A percentile compares a stretch with the other conserved stretches of the same genome.
These are phyloP conservation scores for Phytopythium litorale DNA, from an alignment of 352 stramenopile genomes.

Conservation along the genomic window DNA sequence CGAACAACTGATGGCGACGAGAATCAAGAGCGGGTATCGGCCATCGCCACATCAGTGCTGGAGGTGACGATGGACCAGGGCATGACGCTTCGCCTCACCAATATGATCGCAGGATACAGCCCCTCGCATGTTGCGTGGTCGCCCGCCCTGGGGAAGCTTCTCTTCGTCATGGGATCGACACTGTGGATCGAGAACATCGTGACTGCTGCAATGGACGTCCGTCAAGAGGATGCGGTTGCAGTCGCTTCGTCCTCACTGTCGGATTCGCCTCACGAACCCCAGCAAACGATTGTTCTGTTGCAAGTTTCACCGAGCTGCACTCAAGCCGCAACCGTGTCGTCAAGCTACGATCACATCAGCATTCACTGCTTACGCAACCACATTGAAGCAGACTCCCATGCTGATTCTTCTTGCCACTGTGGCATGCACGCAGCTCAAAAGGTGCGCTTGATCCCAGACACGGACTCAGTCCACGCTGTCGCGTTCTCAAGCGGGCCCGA, in stretches of 20 bases:
- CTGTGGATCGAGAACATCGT: slow-evolving; percentile 37
- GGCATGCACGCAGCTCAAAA: background rate
- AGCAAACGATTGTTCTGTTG: slow-evolving; percentile 22
- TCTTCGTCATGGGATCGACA: slow-evolving; percentile 13
- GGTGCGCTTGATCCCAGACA: background rate
- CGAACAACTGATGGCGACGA: background rate
- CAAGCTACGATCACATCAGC: slow-evolving; percentile 11
- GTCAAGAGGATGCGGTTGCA: background rate
- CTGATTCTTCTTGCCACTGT: slow-evolving; percentile 5
- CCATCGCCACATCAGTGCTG: background rate
- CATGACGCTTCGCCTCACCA: slow-evolving; percentile 1
- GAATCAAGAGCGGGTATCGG: background rate
- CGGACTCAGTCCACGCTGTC: slow-evolving; percentile 11
- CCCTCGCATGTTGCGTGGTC: slow-evolving; percentile 27
- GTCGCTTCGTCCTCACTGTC: background rate
- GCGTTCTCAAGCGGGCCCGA: slow-evolving; percentile 12
- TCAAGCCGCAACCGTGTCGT: slow-evolving; percentile 18
- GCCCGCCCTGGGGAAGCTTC: slow-evolving; percentile 23
- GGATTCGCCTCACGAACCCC: background rate
- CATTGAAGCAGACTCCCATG: background rate
- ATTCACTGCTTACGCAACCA: slow-evolving; percentile 1
- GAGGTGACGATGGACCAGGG: background rate
- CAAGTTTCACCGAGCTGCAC: slow-evolving; percentile 21
- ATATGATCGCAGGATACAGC: slow-evolving; percentile 13
- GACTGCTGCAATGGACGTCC: background rate